Conservation (phyloP, 306 rosid species). For the Fragaria ananassa region DNA sequence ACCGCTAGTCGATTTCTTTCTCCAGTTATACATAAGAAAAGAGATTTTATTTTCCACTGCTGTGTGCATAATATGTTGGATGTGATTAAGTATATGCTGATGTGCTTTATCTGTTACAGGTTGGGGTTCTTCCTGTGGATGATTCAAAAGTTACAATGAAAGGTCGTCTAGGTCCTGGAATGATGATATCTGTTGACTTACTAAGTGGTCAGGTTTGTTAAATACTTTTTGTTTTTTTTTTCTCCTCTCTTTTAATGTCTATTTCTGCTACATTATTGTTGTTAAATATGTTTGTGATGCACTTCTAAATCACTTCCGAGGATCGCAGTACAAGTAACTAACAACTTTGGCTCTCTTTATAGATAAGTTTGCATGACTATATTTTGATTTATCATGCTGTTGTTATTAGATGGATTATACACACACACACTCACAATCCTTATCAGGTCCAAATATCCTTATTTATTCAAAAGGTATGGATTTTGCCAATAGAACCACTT, state of each 20-base stretch:
- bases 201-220: slow-evolving; percentile 74
- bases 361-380: background rate
- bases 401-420: background rate
- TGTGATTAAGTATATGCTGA: background rate
- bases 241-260: background rate
- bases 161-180: slow-evolving; percentile 99
- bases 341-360: background rate
- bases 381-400: background rate
- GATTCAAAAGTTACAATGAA: slow-evolving; percentile 91
- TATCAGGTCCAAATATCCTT: too few species aligned
- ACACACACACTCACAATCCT: too few species aligned
- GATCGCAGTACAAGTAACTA: background rate
- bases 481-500: too few species aligned
- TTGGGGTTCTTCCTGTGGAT: slow-evolving; percentile 91
- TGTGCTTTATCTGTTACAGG: slow-evolving; percentile 43
- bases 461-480: too few species aligned
- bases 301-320: background rate
- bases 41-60: background rate
- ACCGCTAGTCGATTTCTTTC: background rate
- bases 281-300: background rate
- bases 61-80: slow-evolving; percentile 14
- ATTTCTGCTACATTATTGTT: background rate
- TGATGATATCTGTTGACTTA: slow-evolving; percentile 97
- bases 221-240: slow-evolving; percentile 1
- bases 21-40: background rate